Evolutionary conservation across 1,139 yeast species (phyloP), one percentile per base, ranked within the genome.

Genomic region (Geotrichum reessii): DNA sequence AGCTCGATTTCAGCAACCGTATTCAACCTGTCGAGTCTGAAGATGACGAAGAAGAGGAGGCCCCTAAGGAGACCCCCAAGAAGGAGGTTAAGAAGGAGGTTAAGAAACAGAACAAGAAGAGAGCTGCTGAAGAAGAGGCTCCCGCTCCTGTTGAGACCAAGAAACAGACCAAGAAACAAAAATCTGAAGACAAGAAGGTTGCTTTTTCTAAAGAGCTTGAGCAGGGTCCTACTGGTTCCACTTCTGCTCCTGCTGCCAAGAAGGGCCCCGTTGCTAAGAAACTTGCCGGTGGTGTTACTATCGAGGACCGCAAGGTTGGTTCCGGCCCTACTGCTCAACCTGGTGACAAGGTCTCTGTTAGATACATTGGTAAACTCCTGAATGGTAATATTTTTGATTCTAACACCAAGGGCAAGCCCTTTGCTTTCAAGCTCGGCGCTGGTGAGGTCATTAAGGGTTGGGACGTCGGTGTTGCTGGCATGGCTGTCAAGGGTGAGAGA

Each of bases 401-500:
- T 76, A 93, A 93, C 84, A 91, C 97, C 68, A 82, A 86, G 65
- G 99, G 99, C 68, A 92, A 90, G 80, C 99, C 99, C 70, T 93
- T 95, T 75, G 76, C 78, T 64, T 95, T 93, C 77, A 84, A 83
- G 65, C 83, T 93, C 67, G 99, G 99, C 69, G 89, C 87, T 75
- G 99, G 99, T 72, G 98, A 95, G 78, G 97, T 96, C 71, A 95
- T 95, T 80, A 90, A 89, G 76, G 99, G 98, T 64, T 93, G 96
- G 87, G 99, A 93, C 74, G 81, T 92, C 69, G 99, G 99, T 80
- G 95, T 93, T 69, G 90, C 92, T 60, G 99, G 99, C 74, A 92
- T 95, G 98, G 85, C 96, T 63, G 96, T 90, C 72, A 97, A 97
- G 69, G 99, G 99, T 72, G 99, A 95, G 81, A 91, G 99, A 82